Percentiles rank a stretch among this genome's conserved stretches.
Conservation (phyloP, 108 stramenopile species). For the Nitzschia sp. region DNA sequence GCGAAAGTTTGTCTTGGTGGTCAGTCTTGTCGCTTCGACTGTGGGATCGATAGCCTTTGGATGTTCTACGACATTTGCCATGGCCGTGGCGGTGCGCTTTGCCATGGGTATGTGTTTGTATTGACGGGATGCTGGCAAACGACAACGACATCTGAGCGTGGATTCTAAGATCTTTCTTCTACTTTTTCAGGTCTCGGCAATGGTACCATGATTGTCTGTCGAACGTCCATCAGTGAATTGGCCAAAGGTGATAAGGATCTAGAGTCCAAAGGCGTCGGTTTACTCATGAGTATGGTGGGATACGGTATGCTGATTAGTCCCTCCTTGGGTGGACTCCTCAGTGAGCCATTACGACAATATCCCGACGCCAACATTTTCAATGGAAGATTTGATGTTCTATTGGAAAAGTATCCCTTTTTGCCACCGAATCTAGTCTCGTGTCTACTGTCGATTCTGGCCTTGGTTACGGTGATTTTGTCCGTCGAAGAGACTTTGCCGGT, state of each 20-base stretch:
- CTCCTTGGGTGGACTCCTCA: constrained; percentile 56
- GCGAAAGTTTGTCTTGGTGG: constrained; percentile 51
- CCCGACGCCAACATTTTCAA: constrained; percentile 17
- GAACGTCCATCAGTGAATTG: constrained; percentile 60
- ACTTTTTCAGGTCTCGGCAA: constrained; percentile 33
- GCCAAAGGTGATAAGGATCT: constrained; percentile 41
- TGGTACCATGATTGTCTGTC: constrained; percentile 58
- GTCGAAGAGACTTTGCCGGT: constrained; percentile 60
- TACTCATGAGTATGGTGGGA: constrained; percentile 24
- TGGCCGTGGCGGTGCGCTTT: constrained; percentile 54
- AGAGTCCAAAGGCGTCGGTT: constrained; percentile 45
- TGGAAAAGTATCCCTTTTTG: constrained; percentile 58
- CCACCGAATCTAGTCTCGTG: constrained; percentile 58
- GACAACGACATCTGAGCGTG: not conserved
- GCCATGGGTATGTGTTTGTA: constrained; percentile 38
- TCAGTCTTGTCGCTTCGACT: constrained; percentile 43
- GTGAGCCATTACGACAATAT: constrained; percentile 44
- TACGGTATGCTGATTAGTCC: constrained; percentile 59
- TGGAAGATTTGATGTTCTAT: constrained; percentile 9
- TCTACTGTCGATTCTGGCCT: constrained; percentile 39
- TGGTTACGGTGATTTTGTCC: constrained; percentile 29
- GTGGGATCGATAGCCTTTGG: constrained; percentile 66
- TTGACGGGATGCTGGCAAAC: not conserved
- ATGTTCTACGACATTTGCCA: constrained; percentile 40
- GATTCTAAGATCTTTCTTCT: not conserved